Base-by-base conservation (phyloP, 2,329 filamentous ascomycete genomes). In the Nemania sp. region DNA sequence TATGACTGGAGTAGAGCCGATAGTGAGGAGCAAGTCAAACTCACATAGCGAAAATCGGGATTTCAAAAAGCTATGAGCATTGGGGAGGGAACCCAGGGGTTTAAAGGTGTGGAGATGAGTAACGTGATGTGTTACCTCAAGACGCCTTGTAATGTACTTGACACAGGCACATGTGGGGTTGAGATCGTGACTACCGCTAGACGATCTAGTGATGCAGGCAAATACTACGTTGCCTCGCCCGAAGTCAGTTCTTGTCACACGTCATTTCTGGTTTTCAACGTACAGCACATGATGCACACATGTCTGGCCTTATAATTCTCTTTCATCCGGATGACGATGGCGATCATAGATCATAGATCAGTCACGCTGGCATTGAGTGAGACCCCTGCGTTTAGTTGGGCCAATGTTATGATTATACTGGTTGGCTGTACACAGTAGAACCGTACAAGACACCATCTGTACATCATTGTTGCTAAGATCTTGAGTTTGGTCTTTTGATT, bases 141-240 rank as follows among this genome's bases (percentile, higher is more conserved):
- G 15, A 15, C n/a, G 12, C 31, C 15, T 34, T 33, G 30, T 14
- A n/a, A n/a, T n/a, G n/a, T n/a, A n/a, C n/a, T n/a, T n/a, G n/a
- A 34, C 5, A 34, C 12, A 6, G n/a, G 19, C 31, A 6, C 15
- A 14, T 26, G 36, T 41, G 46, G 46, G 20, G 34, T 36, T 39
- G 23, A 6, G 20, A 34, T 37, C 31, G 24, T 8, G 5, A 24
- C 31, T 34, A 17, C n/a, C 31, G n/a, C 31, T 34, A 34, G n/a
- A n/a, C n/a, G 31, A 12, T 34, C 7, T 17, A 34, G 31, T 6
- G 3, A 34, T 34, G 31, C 19, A 19, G 37, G 6, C 20, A 15
- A n/a, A 34, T 42, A 49, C 46, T 49, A 49, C 46, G 28, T 49
- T 49, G 37, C 28, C n/a, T 49, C 37, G 7, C 33, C 23, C 40